Conservation (phyloP, 495 filamentous ascomycete genomes). For the Aspergillus steynii region DNA sequence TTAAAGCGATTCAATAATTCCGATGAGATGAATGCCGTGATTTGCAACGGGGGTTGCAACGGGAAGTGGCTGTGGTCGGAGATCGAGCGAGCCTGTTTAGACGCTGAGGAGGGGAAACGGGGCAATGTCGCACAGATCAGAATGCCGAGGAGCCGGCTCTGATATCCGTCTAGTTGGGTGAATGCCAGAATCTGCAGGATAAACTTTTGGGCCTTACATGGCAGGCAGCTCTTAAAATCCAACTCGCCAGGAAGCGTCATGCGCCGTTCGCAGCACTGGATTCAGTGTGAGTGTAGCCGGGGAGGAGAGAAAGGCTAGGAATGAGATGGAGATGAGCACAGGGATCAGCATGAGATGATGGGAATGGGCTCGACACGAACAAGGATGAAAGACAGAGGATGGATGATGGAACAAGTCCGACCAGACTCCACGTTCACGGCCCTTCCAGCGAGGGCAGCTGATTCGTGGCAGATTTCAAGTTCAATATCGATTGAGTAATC, state of each 20-base stretch:
- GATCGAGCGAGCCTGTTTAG: no score
- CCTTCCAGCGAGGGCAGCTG: not conserved
- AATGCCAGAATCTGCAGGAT: not conserved
- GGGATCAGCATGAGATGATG: no score
- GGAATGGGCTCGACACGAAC: no score
- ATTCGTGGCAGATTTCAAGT: not conserved
- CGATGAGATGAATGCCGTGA: not conserved
- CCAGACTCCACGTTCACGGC: not conserved
- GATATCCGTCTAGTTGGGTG: not conserved
- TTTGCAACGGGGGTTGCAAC: no score
- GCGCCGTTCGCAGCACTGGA: no score
- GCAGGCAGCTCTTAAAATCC: not conserved
- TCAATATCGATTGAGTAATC: not conserved
- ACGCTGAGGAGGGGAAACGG: no score
- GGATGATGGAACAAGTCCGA: not conserved
- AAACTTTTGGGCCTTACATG: not conserved
- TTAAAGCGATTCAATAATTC: not conserved
- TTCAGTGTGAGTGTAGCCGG: no score
- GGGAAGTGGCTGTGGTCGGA: no score
- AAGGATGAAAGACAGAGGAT: no score
- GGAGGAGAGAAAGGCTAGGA: no score
- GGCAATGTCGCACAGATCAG: not conserved
- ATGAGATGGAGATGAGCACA: no score
- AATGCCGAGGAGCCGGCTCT: not conserved
- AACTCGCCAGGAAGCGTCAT: not conserved